Percentiles rank a stretch among this genome's conserved stretches.
phyloP scores from a whole-genome alignment of 345 rosid species.

The Kandelia obovata region DNA sequence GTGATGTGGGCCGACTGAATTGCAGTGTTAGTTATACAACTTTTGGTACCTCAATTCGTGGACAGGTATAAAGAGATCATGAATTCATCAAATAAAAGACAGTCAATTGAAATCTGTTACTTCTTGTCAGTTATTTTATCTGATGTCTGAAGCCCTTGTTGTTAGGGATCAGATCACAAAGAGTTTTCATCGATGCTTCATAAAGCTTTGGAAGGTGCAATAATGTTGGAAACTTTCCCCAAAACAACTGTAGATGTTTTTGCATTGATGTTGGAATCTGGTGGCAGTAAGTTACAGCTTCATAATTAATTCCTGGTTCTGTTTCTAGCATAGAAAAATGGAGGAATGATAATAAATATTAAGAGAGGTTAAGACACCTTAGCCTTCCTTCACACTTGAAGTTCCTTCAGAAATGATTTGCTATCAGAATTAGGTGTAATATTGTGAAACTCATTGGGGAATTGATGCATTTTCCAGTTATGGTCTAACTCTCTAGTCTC shows the following conservation, averaged over 20 bases:
- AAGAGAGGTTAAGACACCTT: neutral
- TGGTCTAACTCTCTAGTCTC: neutral
- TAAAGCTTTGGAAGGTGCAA: conserved; percentile 88
- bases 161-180: conserved; percentile 72
- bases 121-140: conserved; percentile 10
- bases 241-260: conserved; percentile 95
- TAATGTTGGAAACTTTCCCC: conserved; percentile 80
- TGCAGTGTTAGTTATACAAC: conserved; percentile 89
- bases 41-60: conserved; percentile 59
- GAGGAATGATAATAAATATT: too few relatives aligned
- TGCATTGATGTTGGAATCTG: conserved; percentile 92
- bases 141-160: conserved; percentile 14
- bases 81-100: neutral
- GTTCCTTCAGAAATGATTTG: neutral
- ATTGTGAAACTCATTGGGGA: neutral
- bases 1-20: conserved; percentile 75
- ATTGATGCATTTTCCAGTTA: neutral
- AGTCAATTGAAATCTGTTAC: neutral
- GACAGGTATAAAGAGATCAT: conserved; percentile 51
- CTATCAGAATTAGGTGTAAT: neutral
- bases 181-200: conserved; percentile 84
- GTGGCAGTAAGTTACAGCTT: conserved; percentile 72
- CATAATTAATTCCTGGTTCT: neutral
- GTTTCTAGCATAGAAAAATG: neutral
- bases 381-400: neutral